A percentile compares a stretch with the other conserved stretches of the same genome.
Evolutionary conservation across 176 grass and related monocot species (phyloP).

Genomic region (Carex cristatella): DNA sequence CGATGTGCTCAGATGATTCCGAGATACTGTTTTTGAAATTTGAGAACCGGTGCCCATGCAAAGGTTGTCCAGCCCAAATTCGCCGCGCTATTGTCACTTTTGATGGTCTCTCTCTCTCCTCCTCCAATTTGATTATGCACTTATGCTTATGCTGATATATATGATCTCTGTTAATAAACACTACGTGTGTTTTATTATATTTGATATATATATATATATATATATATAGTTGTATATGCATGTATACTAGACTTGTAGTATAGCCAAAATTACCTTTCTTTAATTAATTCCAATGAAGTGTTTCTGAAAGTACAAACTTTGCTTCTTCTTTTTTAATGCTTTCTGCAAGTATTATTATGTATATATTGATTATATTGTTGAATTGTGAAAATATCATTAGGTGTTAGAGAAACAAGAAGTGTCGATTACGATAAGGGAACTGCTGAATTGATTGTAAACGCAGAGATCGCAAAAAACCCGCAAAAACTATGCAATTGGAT

Average conservation of each 20-base stretch:
- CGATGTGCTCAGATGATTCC: conserved; percentile 11
- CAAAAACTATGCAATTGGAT: conserved; percentile 11
- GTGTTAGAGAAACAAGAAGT: conserved; percentile 21
- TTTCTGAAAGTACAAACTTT: neutral
- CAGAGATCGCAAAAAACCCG: conserved; percentile 1
- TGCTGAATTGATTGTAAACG: conserved; percentile 7
- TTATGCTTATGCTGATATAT: neutral
- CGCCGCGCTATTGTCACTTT: conserved; percentile 6
- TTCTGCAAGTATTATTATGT: neutral
- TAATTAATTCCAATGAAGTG: too few species aligned
- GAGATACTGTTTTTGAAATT: conserved; percentile 15
- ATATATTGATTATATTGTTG: neutral
- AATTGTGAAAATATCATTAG: neutral
- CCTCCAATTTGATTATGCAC: neutral
- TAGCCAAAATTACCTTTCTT: too few species aligned
- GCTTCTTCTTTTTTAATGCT: neutral
- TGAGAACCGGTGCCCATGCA: conserved; percentile 14
- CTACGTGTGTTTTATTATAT: neutral
- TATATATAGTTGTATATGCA: too few species aligned
- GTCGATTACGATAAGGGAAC: conserved; percentile 13
- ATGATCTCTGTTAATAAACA: neutral
- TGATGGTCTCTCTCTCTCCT: conserved; percentile 3
- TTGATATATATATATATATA: neutral
- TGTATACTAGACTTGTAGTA: too few species aligned
- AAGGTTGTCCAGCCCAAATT: conserved; percentile 3